Evolutionary conservation across 192 early-diverging fungal genomes (phyloP).

Genomic region (Coemansia sp.): DNA sequence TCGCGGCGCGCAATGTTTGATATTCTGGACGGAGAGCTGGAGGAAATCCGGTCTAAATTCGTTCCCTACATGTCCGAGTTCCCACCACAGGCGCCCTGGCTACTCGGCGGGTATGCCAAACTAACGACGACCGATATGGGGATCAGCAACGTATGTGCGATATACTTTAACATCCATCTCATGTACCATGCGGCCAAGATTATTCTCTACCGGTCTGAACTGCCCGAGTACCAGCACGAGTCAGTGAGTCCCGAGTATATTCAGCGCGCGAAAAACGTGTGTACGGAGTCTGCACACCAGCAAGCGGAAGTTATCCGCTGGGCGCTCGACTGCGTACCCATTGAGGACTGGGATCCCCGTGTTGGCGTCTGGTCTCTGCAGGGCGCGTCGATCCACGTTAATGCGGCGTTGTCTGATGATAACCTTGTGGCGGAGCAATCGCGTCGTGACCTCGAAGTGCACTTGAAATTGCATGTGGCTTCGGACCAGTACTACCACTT

Average conservation of each 20-base stretch:
- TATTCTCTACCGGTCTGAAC: conserved; percentile 57
- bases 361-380: conserved; percentile 58
- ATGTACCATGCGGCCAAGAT: conserved; percentile 58
- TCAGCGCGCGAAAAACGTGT: conserved; percentile 47
- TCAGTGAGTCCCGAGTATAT: conserved; percentile 26
- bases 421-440: conserved; percentile 44
- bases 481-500: conserved; percentile 59
- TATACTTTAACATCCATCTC: conserved; percentile 48
- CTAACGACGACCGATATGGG: conserved; percentile 17
- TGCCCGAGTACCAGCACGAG: conserved; percentile 55
- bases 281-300: conserved; percentile 51
- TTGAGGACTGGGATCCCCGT: conserved; percentile 57
- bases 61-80: conserved; percentile 41
- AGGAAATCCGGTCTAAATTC: conserved; percentile 41
- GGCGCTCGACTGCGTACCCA: conserved; percentile 46
- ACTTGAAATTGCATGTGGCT: conserved; percentile 52
- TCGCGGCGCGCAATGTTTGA: conserved; percentile 53
- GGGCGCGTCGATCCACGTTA: conserved; percentile 56
- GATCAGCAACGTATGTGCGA: conserved; percentile 28
- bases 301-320: conserved; percentile 55
- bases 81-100: conserved; percentile 44
- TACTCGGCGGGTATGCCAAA: conserved; percentile 28
- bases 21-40: conserved; percentile 47
- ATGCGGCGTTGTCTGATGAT: conserved; percentile 43
- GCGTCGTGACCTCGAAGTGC: conserved; percentile 52